Conservation (phyloP, 1,139 yeast genomes). For the Zygoascus meyerae region DNA sequence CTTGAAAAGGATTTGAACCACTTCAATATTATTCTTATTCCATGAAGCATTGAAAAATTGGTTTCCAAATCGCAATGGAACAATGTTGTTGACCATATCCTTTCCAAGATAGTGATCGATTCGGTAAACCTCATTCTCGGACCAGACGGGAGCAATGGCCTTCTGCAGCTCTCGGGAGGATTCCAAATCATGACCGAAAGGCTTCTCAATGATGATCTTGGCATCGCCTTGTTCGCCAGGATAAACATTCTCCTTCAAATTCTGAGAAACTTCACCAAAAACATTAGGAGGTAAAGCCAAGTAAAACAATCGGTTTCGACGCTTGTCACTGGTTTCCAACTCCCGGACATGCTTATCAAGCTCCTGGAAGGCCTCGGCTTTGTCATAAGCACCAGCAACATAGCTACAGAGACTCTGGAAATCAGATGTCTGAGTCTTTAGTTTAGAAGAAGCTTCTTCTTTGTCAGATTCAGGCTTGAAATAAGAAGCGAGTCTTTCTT, state of each 20-base stretch:
- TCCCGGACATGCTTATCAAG: conserved; percentile 51
- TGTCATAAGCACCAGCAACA: conserved; percentile 73
- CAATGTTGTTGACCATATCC: conserved; percentile 93
- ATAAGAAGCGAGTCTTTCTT: conserved; percentile 56
- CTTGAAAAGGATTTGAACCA: conserved; percentile 85
- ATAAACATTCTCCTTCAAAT: conserved; percentile 65
- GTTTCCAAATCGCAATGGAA: conserved; percentile 86
- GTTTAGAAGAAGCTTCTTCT: conserved; percentile 29
- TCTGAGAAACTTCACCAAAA: conserved; percentile 70
- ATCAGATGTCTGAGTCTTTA: conserved; percentile 40
- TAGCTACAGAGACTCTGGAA: conserved; percentile 65
- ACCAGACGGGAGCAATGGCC: conserved; percentile 75
- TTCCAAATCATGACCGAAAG: conserved; percentile 89
- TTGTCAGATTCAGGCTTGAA: conserved; percentile 52
- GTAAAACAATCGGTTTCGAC: conserved; percentile 64
- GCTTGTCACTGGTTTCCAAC: conserved; percentile 45
- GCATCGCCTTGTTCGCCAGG: conserved; percentile 58
- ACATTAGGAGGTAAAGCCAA: conserved; percentile 94
- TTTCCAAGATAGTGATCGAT: conserved; percentile 97
- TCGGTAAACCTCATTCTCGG: conserved; percentile 87
- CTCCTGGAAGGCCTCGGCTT: conserved; percentile 60
- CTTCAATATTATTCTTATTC: conserved; percentile 72
- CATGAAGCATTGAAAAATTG: conserved; percentile 78
- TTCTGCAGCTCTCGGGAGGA: conserved; percentile 72
- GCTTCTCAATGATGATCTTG: conserved; percentile 90